phyloP scores from a whole-genome alignment of 805 yeast species.

The Candida nemodendra region DNA sequence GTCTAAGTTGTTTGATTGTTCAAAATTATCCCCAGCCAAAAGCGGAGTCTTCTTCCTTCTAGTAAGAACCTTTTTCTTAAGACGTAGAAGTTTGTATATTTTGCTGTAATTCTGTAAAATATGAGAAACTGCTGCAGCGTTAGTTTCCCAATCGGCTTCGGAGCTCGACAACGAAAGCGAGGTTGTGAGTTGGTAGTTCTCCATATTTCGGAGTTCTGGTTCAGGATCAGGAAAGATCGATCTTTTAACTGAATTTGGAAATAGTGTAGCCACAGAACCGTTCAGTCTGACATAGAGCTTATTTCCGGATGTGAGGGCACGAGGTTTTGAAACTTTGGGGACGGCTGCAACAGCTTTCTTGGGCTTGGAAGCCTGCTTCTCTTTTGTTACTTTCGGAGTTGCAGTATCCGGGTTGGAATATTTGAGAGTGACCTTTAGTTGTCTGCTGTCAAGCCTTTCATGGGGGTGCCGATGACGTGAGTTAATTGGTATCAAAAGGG shows the following conservation, averaged over 20 bases:
- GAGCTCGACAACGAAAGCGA: background rate
- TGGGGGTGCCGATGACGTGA: conserved; percentile 9
- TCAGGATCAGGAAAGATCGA: conserved; percentile 4
- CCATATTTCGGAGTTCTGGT: conserved; percentile 1
- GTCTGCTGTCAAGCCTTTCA: background rate
- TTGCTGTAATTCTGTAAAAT: conserved; percentile 16
- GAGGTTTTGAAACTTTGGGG: conserved; percentile 2
- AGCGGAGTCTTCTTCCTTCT: conserved; percentile 1
- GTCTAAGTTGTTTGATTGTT: background rate
- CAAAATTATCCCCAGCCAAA: background rate
- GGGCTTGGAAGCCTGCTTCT: background rate
- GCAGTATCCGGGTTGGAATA: background rate
- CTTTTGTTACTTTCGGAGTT: background rate
- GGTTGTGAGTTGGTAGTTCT: conserved; percentile 4
- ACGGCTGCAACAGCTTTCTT: background rate
- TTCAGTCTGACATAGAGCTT: conserved; percentile 2
- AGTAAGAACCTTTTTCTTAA: conserved; percentile 11
- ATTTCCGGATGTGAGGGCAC: background rate
- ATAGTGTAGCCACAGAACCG: background rate
- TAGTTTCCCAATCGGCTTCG: conserved; percentile 11
- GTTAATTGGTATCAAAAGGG: conserved; percentile 14
- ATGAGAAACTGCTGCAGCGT: conserved; percentile 10
- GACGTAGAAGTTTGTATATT: conserved; percentile 10
- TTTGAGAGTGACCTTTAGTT: conserved; percentile 4
- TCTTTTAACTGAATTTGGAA: conserved; percentile 4